Evolutionary conservation across 2,329 filamentous ascomycete species (phyloP).

Genomic region (Neonectria neomacrospora): DNA sequence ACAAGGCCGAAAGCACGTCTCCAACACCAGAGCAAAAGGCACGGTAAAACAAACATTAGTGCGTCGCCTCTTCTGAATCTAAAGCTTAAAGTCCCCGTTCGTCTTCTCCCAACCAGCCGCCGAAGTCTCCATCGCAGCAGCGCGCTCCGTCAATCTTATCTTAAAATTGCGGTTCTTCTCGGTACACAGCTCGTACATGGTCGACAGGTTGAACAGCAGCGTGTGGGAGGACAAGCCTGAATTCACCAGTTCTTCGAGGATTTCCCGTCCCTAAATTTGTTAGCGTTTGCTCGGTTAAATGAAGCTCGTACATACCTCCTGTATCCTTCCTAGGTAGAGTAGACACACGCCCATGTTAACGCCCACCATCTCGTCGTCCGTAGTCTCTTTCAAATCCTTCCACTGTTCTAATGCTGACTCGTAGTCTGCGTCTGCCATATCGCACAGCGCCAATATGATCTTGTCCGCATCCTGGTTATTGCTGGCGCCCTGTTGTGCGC

Average conservation of each 20-base stretch:
- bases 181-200: constrained; percentile 90
- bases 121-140: constrained; percentile 69
- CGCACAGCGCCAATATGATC: constrained; percentile 74
- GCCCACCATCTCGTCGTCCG: constrained; percentile 73
- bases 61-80: constrained; percentile 11
- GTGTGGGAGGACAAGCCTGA: constrained; percentile 77
- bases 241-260: constrained; percentile 75
- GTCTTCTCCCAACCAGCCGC: constrained; percentile 75
- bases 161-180: constrained; percentile 80
- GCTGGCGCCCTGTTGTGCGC: constrained; percentile 53
- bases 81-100: constrained; percentile 82
- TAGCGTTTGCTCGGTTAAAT: constrained; percentile 16
- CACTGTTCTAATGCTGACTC: constrained; percentile 71
- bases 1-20: neutral
- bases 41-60: neutral
- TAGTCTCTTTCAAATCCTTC: constrained; percentile 58
- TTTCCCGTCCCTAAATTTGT: constrained; percentile 65
- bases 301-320: constrained; percentile 63
- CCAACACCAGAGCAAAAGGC: neutral
- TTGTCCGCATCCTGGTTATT: constrained; percentile 53
- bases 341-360: constrained; percentile 88
- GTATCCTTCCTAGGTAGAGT: constrained; percentile 82
- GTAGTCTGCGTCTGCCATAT: constrained; percentile 83
- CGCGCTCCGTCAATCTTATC: constrained; percentile 73
- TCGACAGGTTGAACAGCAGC: constrained; percentile 88